Base-by-base conservation (phyloP, 2,329 filamentous ascomycete species). In the Aspergillus sp. region DNA sequence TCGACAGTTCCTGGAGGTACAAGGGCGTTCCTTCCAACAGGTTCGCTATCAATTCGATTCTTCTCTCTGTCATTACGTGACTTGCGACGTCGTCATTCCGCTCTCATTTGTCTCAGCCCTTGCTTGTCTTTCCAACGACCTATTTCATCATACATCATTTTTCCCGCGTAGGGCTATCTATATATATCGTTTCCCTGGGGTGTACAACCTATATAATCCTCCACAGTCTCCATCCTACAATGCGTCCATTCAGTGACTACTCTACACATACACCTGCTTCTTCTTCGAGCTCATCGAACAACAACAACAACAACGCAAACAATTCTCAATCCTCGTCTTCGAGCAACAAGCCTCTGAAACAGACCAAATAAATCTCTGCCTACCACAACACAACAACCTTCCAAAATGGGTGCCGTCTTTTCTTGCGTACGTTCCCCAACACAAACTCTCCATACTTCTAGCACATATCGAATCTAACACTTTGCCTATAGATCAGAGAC, bases 401-500 rank as follows among this genome's bases (percentile, higher is more conserved):
- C 79, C 88, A 77, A 77, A 69, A 94, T 95, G 91, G 91, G 91
- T 81, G 91, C 89, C 78, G 88, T 95, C 73, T 83, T 92, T 68
- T 93, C 91, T 76, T 93, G 91, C 76, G 91, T 94, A 91, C 73
- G 90, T 85, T 55, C 19, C 46, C 34, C 48, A 46, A 49, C 49
- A n/a, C 22, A 41, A 49, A 19, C 13, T 8, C 19, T 3, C 23
- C 48, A 52, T 22, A 23, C 66, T 71, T 66, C 74, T 28, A 66
- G 46, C 54, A 59, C 66, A 67, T 58, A 70, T 48, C 28, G n/a
- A 6, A 28, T 19, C 17, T 59, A 19, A 31, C 43, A 46, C 64
- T 22, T 13, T 25, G 30, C 8, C 3, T 7, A 62, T 67, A 90
- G 87, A 82, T 91, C 74, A 69, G 82, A 72, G 80, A 80, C 71